phyloP scores from a whole-genome alignment of 2,329 filamentous ascomycete species.

The Cordyceps militaris region DNA sequence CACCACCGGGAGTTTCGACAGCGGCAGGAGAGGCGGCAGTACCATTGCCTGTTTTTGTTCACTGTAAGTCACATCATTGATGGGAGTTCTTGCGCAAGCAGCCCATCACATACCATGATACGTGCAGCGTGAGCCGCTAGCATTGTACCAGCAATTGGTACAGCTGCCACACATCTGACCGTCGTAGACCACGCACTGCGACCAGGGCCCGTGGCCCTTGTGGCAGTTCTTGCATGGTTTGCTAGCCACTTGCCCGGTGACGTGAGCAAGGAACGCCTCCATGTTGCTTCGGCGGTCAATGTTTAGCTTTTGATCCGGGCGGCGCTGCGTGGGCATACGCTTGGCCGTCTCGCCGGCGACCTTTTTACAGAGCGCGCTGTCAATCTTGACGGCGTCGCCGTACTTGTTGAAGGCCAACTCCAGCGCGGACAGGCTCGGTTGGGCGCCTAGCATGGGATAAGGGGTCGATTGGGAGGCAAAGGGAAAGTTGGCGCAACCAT shows the following conservation, averaged over 20 bases:
- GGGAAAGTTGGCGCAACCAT: not conserved
- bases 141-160: conserved; percentile 58
- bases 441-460: not conserved
- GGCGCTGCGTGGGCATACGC: conserved; percentile 45
- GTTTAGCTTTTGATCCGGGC: conserved; percentile 47
- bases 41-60: not conserved
- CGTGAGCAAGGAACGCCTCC: conserved; percentile 51
- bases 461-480: not conserved
- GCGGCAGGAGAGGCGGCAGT: not conserved
- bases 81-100: too few relatives aligned
- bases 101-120: conserved; percentile 43
- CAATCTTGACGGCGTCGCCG: conserved; percentile 40
- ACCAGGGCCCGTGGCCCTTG: conserved; percentile 55
- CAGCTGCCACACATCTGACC: conserved; percentile 56
- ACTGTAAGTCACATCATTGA: not conserved
- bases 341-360: conserved; percentile 42
- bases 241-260: conserved; percentile 42
- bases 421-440: conserved; percentile 32
- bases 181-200: conserved; percentile 49
- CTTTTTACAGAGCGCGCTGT: conserved; percentile 48
- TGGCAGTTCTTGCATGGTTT: conserved; percentile 53
- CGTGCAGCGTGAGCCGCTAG: conserved; percentile 51
- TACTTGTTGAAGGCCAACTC: conserved; percentile 41
- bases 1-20: not conserved
- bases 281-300: conserved; percentile 52